Conservation (phyloP, 768 basidiomycete species). For the Porpolomopsis calyptriformis region DNA sequence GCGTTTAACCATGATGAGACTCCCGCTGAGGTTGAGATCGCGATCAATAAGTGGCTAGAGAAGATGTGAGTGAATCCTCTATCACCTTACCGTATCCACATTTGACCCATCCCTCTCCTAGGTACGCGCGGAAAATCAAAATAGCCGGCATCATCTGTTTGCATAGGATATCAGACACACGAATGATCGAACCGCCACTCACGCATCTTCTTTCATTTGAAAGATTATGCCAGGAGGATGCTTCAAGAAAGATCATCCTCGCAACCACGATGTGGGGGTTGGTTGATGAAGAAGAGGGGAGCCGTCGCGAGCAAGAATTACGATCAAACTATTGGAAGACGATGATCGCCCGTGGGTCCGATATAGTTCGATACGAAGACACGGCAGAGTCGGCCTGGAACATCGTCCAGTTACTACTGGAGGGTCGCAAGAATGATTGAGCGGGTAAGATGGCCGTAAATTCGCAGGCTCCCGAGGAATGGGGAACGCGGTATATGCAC, state of each 20-base stretch:
- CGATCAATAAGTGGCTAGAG: slow-evolving; percentile 12
- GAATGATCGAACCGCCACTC: slow-evolving; percentile 31
- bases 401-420: neutral
- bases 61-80: slow-evolving; percentile 8
- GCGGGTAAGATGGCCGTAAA: no score
- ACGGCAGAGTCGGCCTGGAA: slow-evolving; percentile 7
- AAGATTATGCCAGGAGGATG: slow-evolving; percentile 35
- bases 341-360: slow-evolving; percentile 4
- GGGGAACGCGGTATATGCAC: no score
- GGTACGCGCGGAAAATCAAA: slow-evolving; percentile 17
- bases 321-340: slow-evolving; percentile 6
- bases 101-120: slow-evolving; percentile 1
- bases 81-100: neutral
- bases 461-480: no score
- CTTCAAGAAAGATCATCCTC: slow-evolving; percentile 37
- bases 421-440: no score
- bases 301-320: slow-evolving; percentile 5
- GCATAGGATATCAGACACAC: slow-evolving; percentile 24
- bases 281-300: slow-evolving; percentile 14
- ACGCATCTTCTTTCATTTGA: slow-evolving; percentile 40
- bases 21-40: slow-evolving; percentile 9
- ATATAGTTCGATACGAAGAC: slow-evolving; percentile 4
- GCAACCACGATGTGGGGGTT: slow-evolving; percentile 40
- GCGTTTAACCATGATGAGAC: slow-evolving; percentile 14
- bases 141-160: slow-evolving; percentile 23